A percentile compares a stretch with the other conserved stretches of the same genome.
Conservation (phyloP, 176 grass and related monocot genomes). For the Elymus sibiricus region DNA sequence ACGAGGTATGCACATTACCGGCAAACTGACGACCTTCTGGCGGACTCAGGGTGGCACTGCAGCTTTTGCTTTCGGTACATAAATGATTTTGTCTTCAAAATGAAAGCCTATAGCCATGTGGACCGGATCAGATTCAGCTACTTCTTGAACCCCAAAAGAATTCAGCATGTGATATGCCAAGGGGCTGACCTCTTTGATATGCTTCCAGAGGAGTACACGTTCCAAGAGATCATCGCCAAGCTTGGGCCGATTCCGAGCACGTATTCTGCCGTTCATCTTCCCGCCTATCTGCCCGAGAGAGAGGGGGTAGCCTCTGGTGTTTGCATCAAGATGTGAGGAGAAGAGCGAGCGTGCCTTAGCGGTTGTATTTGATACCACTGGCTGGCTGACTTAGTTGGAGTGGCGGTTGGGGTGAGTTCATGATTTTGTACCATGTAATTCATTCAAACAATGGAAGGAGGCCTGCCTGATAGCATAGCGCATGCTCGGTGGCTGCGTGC, state of each 20-base stretch:
- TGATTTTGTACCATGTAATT: constrained; percentile 40
- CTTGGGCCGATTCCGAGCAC: constrained; percentile 70
- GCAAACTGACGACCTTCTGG: constrained; percentile 75
- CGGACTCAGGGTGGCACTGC: constrained; percentile 93
- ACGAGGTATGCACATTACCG: constrained; percentile 77
- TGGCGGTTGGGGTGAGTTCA: constrained; percentile 27
- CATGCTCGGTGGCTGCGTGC: constrained; percentile 31
- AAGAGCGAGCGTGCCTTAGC: not conserved
- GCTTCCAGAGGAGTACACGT: constrained; percentile 89
- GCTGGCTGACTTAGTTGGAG: constrained; percentile 48
- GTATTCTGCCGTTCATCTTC: constrained; percentile 81
- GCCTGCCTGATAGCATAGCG: constrained; percentile 35
- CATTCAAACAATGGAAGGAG: not conserved
- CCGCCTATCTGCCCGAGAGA: constrained; percentile 68
- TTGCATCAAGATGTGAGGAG: constrained; percentile 27
- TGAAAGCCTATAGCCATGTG: constrained; percentile 85
- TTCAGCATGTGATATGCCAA: constrained; percentile 78
- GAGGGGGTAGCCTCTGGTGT: constrained; percentile 43
- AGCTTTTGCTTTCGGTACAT: constrained; percentile 86
- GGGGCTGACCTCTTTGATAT: constrained; percentile 85
- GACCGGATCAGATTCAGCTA: constrained; percentile 80
- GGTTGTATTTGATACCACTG: constrained; percentile 35
- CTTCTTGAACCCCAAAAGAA: constrained; percentile 60
- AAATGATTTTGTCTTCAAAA: constrained; percentile 80
- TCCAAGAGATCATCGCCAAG: constrained; percentile 90